Base-by-base conservation (phyloP, 2,329 filamentous ascomycete genomes). In the Fusarium succisae region DNA sequence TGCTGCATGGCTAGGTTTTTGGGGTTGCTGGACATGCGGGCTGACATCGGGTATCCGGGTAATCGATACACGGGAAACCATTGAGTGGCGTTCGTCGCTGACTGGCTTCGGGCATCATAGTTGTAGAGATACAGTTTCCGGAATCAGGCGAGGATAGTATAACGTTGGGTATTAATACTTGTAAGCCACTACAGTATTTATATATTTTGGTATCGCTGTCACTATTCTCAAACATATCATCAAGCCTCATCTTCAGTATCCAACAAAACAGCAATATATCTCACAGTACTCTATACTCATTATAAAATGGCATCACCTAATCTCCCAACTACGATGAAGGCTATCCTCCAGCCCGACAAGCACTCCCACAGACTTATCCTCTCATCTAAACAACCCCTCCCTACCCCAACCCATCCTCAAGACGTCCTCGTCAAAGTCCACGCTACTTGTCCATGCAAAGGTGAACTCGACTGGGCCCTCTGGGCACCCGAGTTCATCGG, bases 361-460 rank as follows among this genome's bases (percentile, higher is more conserved):
- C 44, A 57, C 9, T 74, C 72, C 1, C 68, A 69, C n/a, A 66
- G 61, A 10, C 71, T 74, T 9, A 65, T 70, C 24, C 39, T 75
- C 14, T 39, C 68, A 4, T 48, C 57, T 2, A 18, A 65, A 20
- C 53, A 56, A 6, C 68, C 71, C 0, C 32, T 80, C 12, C 80
- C 79, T 1, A 44, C 47, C 13, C 71, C 73, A 2, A 66, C 55
- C 5, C 67, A 74, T 11, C 77, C 79, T 1, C 68, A 77, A 15
- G 78, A 80, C n/a, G 65, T 79, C 39, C 75, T 83, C 24, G 74
- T 83, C 48, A 79, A 78, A 44, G 80, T 82, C 32, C 76, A 79
- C 30, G 78, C 81, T 18, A 82, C 81, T 0, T 73, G 81, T 3
- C 79, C 80, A 2, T 80, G 78, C 70, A 75, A 79, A 37, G 79